Conservation (phyloP, 306 rosid species). For the Dalbergia cochinchinensis region DNA sequence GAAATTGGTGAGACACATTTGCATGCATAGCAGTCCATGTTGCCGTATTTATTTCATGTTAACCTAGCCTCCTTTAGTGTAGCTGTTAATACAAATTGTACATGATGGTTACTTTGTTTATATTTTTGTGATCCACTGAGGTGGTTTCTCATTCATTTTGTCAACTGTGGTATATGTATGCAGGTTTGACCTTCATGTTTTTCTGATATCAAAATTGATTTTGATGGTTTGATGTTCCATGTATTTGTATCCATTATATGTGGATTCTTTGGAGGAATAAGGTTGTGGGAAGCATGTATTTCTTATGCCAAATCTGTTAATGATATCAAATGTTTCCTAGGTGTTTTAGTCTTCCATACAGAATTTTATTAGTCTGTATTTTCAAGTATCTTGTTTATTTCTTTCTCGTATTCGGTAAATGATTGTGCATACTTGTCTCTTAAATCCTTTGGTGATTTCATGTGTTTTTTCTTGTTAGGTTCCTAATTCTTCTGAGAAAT, state of each 20-base stretch:
- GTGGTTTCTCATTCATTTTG: not conserved
- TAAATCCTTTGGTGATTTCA: conserved; percentile 17
- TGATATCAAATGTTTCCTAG: conserved; percentile 8
- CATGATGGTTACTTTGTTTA: not conserved
- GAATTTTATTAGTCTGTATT: not conserved
- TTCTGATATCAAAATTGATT: not conserved
- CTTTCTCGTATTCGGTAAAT: conserved; percentile 3
- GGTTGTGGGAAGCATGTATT: conserved; percentile 6
- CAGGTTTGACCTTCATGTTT: conserved; percentile 15
- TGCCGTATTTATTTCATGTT: not conserved
- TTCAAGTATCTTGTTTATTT: not conserved
- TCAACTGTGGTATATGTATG: not conserved
- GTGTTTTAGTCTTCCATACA: not conserved
- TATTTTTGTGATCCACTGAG: not conserved
- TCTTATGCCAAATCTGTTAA: not conserved
- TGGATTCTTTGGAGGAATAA: conserved; percentile 14
- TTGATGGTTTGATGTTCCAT: not conserved
- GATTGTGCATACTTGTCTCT: not conserved
- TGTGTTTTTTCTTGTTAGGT: conserved; percentile 54
- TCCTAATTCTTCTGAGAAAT: conserved; percentile 80
- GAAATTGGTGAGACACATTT: not conserved
- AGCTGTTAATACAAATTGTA: not conserved
- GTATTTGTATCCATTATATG: conserved; percentile 3
- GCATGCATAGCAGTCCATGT: not conserved
- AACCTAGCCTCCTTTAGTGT: not conserved